phyloP scores from a whole-genome alignment of 495 filamentous ascomycete species.

The Trichoderma erinaceum region DNA sequence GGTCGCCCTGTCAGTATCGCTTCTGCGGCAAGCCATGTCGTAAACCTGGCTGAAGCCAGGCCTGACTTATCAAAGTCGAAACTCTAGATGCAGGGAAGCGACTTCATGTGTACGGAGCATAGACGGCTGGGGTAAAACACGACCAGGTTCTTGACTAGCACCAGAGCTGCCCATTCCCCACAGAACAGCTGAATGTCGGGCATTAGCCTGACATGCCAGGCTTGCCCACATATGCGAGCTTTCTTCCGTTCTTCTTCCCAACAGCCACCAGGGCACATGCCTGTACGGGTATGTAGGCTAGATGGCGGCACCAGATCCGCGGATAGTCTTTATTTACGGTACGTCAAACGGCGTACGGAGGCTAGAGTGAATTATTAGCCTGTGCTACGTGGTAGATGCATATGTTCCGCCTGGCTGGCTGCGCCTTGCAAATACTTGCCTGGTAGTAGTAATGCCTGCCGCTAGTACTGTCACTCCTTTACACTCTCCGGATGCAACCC shows the following conservation, averaged over 20 bases:
- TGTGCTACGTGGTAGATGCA: not conserved
- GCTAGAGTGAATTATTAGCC: not conserved
- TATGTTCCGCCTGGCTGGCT: not conserved
- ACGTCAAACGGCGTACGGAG: too few relatives aligned
- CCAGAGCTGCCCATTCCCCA: not conserved
- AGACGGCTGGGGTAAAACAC: slow-evolving; percentile 6
- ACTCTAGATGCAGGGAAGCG: not conserved
- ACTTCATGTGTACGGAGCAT: not conserved
- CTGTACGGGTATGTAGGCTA: not conserved
- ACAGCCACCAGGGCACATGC: not conserved
- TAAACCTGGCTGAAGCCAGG: not conserved
- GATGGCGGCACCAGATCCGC: not conserved
- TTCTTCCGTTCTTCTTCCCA: not conserved
- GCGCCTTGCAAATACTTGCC: too few relatives aligned
- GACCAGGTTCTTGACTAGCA: not conserved
- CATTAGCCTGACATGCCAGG: not conserved
- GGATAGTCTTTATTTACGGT: not conserved
- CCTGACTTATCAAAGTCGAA: slow-evolving; percentile 3
- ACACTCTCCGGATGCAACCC: too few relatives aligned
- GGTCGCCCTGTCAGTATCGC: not conserved
- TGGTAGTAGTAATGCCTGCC: too few relatives aligned
- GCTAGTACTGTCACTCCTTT: too few relatives aligned
- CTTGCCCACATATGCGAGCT: not conserved
- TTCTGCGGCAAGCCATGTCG: not conserved
- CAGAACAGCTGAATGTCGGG: not conserved